Base-by-base conservation (phyloP, 371 early-diverging fungal genomes). In the Batrachochytrium dendrobatidis region DNA sequence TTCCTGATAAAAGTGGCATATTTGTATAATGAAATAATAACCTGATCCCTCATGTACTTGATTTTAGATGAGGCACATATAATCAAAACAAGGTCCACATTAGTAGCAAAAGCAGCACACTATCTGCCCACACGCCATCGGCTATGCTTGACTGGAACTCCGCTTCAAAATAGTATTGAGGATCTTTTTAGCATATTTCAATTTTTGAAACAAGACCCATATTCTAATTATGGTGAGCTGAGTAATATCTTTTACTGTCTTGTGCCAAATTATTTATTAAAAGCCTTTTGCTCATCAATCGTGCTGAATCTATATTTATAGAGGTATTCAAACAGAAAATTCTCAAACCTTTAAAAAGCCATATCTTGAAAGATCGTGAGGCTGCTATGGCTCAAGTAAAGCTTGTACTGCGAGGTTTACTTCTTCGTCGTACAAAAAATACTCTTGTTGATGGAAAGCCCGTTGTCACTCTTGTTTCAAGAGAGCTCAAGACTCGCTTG, bases 371-470 rank as follows among this genome's bases (percentile, higher is more conserved):
- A 12, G 39, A 39, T n/a, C 39, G 45, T 7, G 56, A 57, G 20
- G 29, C 65, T 6, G 80, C 81, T 0, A 70, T 84, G 65, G 72
- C 76, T 30, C 64, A 83, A 50, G 65, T 87, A 18, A 80, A 79
- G 34, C 82, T 78, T 1, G 64, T 85, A 0, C 57, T 87, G 43
- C 74, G 78, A 66, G 84, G 85, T 0, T 69, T 86, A 30, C 83
- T 86, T 77, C 72, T 90, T n/a, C 72, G 90, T 39, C 73, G 90
- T 18, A 86, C 83, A 15, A 90, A 90, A 56, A 70, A 68, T 20
- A 70, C 72, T 18, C 44, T 56, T 35, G 69, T 86, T 15, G 84
- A 85, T 55, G 90, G 88, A 25, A 73, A 75, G 34, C 86, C 83
- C 33, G 68, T 86, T 18, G 55, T 89, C n/a, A 53, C 76, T 1